phyloP scores from a whole-genome alignment of 305 asterid species.

The Salvia sclarea region DNA sequence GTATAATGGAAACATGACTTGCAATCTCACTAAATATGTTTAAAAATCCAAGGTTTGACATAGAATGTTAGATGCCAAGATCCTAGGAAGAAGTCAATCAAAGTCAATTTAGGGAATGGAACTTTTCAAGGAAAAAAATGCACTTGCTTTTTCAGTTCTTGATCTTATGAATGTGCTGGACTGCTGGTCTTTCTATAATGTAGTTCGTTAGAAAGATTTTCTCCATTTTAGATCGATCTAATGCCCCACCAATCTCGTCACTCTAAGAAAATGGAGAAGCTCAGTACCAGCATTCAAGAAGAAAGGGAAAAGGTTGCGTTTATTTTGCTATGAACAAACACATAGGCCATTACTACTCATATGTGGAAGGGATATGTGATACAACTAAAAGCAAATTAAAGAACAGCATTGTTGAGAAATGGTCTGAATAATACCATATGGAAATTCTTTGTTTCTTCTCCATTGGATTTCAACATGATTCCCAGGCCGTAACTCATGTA shows the following conservation, averaged over 20 bases:
- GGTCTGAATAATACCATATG: constrained; percentile 64
- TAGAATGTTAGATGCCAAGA: constrained; percentile 7
- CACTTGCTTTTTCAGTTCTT: constrained; percentile 16
- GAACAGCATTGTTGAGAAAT: not conserved
- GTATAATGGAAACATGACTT: not conserved
- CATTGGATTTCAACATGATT: constrained; percentile 92
- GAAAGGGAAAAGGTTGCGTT: not conserved
- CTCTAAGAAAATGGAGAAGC: constrained; percentile 18
- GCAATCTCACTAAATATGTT: not conserved
- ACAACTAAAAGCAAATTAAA: not conserved
- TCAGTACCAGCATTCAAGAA: not conserved
- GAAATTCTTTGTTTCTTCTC: constrained; percentile 86
- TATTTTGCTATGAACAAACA: not conserved
- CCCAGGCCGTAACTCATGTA: constrained; percentile 71
- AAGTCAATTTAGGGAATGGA: constrained; percentile 9
- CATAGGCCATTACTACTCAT: not conserved
- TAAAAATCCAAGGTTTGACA: not conserved
- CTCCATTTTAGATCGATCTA: constrained; percentile 28
- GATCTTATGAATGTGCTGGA: not conserved
- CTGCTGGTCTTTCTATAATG: not conserved
- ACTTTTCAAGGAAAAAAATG: constrained; percentile 7
- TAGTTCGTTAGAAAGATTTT: constrained; percentile 30
- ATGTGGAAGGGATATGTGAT: not conserved
- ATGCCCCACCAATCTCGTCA: constrained; percentile 25
- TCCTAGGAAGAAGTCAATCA: constrained; percentile 23